phyloP scores from a whole-genome alignment of 805 yeast species.

The Metschnikowia amazonensis region DNA sequence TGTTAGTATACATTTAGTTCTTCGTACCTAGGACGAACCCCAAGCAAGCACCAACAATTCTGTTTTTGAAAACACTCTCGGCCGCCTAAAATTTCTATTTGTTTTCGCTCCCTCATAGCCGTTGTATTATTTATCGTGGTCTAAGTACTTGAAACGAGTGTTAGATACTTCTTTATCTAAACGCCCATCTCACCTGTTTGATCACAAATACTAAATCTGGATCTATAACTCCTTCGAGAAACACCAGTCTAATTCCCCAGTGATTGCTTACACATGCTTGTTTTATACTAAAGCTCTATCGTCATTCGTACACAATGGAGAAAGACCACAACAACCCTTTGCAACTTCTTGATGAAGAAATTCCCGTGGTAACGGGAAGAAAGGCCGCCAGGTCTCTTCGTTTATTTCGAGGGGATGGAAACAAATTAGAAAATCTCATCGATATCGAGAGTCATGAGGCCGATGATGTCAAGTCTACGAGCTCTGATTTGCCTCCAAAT shows the following conservation, averaged over 20 bases:
- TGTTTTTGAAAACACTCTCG: neutral
- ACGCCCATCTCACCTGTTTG: neutral
- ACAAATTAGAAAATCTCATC: conserved; percentile 10
- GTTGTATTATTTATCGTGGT: neutral
- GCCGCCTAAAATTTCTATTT: neutral
- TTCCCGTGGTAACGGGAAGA: conserved; percentile 41
- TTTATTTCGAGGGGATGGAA: conserved; percentile 40
- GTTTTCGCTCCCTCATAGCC: neutral
- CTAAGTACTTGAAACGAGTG: neutral
- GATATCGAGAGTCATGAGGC: conserved; percentile 7
- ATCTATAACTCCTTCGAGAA: neutral
- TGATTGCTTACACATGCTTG: neutral
- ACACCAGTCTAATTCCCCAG: neutral
- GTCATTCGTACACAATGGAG: conserved; percentile 1
- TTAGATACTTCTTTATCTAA: neutral
- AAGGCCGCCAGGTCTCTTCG: conserved; percentile 57
- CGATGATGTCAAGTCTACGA: conserved; percentile 8
- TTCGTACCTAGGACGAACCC: neutral
- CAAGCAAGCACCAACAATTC: neutral
- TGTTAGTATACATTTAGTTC: neutral
- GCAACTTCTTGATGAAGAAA: conserved; percentile 9
- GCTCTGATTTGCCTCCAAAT: conserved; percentile 7
- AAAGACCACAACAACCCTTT: conserved; percentile 7
- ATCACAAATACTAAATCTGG: neutral
- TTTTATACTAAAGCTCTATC: neutral